Base-by-base conservation (phyloP, 768 basidiomycete species). In the Pleurotus salmoneostramineus region DNA sequence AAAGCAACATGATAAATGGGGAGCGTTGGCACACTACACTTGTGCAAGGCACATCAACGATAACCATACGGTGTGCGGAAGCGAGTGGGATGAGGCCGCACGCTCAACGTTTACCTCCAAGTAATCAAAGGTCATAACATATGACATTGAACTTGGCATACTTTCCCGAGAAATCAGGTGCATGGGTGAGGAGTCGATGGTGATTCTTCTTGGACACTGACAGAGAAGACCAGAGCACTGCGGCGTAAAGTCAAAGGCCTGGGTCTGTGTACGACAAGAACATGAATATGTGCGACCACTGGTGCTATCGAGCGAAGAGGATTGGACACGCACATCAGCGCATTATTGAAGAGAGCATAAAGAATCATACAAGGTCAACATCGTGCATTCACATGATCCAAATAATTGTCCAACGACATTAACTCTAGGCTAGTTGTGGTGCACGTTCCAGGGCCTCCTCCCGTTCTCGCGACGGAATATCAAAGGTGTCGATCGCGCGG, bases 301-400 rank as follows among this genome's bases (percentile, higher is more conserved):
- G 6, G 12, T 14, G 44, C 6, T 6, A 45, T 14, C 44, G 11
- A 45, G 6, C n/a, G 15, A 35, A n/a, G 6, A 35, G 12, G n/a
- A 55, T 27, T 42, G 14, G n/a, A 42, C 27, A 55, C 21, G 34
- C 4, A 6, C 15, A 55, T 55, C 40, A 43, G 52, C 52, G n/a
- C 40, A 55, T 14, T 21, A 43, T 49, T 27, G 17, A 8, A 55
- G 52, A 54, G 40, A 21, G 40, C 3, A 27, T 27, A 27, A 42
- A 8, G 36, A 55, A 55, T 55, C 52, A 55, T 55, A 55, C 52
- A 32, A 10, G n/a, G 36, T 55, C 2, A 33, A 36, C 43, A 14
- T 12, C 27, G 15, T 43, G 40, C 14, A 35, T 37, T 43, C 52
- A 55, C 52, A 55, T 55, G 52, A 10, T 31, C 8, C 37, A 6